Conservation (phyloP, 2,329 filamentous ascomycete genomes). For the Cladosporium sp. region DNA sequence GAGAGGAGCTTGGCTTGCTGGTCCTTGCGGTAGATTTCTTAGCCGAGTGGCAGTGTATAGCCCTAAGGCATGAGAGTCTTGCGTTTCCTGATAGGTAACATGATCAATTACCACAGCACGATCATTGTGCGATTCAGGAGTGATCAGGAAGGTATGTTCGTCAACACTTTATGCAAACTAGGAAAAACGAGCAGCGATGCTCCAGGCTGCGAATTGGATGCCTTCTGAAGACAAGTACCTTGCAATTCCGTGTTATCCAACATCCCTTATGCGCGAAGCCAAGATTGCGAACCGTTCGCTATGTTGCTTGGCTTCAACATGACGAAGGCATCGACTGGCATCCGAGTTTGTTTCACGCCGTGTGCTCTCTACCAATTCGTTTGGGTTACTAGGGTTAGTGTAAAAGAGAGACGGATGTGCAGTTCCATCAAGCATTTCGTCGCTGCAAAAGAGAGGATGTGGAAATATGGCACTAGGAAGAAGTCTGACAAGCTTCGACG, state of each 20-base stretch:
- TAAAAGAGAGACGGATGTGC: not conserved
- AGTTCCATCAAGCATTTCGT: not conserved
- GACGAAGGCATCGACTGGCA: not conserved
- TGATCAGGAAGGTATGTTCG: not conserved
- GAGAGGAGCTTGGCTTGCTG: slow-evolving; percentile 9
- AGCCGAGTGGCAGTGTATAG: not conserved
- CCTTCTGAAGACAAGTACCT: not conserved
- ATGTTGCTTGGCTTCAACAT: not conserved
- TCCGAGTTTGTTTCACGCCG: not conserved
- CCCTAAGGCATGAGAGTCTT: not conserved
- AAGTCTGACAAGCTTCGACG: not conserved
- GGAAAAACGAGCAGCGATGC: not conserved
- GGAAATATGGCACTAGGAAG: not conserved
- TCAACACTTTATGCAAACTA: not conserved
- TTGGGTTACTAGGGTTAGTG: not conserved
- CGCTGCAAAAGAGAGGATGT: not conserved
- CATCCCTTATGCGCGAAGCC: not conserved
- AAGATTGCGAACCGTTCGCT: not conserved
- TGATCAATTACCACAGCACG: not conserved
- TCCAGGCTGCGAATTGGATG: not conserved
- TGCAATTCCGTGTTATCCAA: not conserved
- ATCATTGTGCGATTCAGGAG: not conserved
- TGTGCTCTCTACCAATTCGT: not conserved
- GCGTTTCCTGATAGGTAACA: not conserved
- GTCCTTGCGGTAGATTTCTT: slow-evolving; percentile 3